A percentile compares a stretch with the other conserved stretches of the same genome.
phyloP scores from a whole-genome alignment of 441 rosid species.

The Euphorbia celastroides region DNA sequence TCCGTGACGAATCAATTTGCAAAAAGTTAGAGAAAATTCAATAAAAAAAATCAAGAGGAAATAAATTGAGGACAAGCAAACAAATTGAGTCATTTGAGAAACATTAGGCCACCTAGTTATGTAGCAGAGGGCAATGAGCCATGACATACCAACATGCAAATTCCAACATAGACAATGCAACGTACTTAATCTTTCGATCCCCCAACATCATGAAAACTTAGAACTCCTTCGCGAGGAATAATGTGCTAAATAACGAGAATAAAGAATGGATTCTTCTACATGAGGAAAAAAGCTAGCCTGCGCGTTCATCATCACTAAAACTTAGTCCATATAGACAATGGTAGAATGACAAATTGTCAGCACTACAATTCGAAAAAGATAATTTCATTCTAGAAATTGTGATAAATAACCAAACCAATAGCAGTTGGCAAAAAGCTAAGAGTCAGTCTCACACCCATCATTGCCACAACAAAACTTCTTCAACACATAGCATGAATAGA shows the following conservation, averaged over 20 bases:
- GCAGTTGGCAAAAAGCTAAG: background rate
- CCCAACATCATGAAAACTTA: background rate
- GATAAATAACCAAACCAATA: background rate
- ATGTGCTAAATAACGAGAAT: background rate
- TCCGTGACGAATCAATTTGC: background rate
- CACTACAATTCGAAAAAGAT: no score
- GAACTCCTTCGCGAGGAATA: no score
- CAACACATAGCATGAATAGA: background rate
- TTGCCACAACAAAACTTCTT: background rate
- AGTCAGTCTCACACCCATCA: background rate
- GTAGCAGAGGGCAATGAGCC: background rate
- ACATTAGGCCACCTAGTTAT: background rate
- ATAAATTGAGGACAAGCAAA: background rate
- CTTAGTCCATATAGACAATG: background rate
- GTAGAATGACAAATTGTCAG: background rate
- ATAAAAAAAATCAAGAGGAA: background rate
- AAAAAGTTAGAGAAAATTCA: background rate
- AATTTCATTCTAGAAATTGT: background rate
- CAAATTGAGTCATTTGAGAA: background rate
- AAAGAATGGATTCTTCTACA: background rate
- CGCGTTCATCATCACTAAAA: constrained; percentile 1
- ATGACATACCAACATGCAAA: background rate
- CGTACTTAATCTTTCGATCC: background rate
- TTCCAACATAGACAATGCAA: background rate
- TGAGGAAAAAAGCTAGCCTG: background rate